phyloP scores from a whole-genome alignment of 169 alveolate genomes.

The Plasmodium ovale region DNA sequence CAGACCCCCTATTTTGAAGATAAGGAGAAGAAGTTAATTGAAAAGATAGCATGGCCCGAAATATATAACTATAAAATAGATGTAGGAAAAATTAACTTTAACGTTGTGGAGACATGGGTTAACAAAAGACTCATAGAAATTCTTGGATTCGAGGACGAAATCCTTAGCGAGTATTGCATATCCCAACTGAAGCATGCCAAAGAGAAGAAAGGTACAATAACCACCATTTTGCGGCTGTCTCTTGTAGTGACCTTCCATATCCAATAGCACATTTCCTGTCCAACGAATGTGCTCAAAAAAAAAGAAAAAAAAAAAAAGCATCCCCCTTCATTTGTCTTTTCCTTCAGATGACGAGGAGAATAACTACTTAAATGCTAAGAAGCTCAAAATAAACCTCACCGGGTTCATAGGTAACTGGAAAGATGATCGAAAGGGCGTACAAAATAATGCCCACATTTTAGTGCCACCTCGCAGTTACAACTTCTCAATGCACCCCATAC shows the following conservation, averaged over 20 bases:
- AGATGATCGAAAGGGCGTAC: neutral
- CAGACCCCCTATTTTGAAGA: conserved; percentile 84
- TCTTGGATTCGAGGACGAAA: conserved; percentile 87
- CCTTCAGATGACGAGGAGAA: conserved; percentile 33
- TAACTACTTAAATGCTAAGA: conserved; percentile 25
- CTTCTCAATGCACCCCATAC: neutral
- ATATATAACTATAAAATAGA: conserved; percentile 80
- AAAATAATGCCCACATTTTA: neutral
- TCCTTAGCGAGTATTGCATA: conserved; percentile 82
- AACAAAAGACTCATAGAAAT: conserved; percentile 82
- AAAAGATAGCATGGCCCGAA: conserved; percentile 84
- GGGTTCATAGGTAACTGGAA: conserved; percentile 42
- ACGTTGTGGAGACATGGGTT: conserved; percentile 84
- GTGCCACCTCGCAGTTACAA: too few relatives aligned
- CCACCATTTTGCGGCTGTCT: too few relatives aligned
- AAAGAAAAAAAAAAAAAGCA: too few relatives aligned
- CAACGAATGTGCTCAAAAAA: too few relatives aligned
- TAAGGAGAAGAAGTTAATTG: conserved; percentile 84
- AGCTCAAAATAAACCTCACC: conserved; percentile 49
- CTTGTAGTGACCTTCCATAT: too few relatives aligned
- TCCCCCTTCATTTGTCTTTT: neutral
- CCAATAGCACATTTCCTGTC: too few relatives aligned
- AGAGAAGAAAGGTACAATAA: conserved; percentile 82
- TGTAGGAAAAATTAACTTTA: conserved; percentile 80
- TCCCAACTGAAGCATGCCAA: conserved; percentile 81